Evolutionary conservation across 2,329 filamentous ascomycete genomes (phyloP), one percentile per base, ranked within the genome.

Genomic region (Fusarium sublunatum): DNA sequence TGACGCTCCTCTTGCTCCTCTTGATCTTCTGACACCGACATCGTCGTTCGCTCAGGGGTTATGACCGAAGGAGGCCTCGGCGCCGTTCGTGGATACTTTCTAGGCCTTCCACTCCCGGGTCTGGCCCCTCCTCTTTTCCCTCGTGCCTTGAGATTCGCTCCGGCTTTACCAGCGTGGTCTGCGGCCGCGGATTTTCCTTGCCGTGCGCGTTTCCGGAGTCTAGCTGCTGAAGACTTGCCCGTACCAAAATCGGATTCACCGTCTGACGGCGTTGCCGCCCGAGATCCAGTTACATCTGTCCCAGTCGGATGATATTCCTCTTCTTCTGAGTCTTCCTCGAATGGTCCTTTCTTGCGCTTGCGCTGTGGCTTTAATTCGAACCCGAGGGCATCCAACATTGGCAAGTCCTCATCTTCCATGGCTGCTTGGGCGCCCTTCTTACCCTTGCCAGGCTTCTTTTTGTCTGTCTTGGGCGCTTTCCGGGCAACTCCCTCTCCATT

Each of bases 111-210:
- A 54, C 76, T 78, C 10, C 76, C 76, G 6, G 76, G 76, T 41
- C 76, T 71, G 28, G 76, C 76, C 7, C 76, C 76, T 29, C 76
- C 76, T 36, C 76, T 72, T 58, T 78, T 77, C 32, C 76, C 75
- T 24, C 72, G 65, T 25, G 70, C 67, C 63, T 76, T 77, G 12
- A 64, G 64, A 41, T 68, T 67, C 19, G 62, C 68, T 53, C 61
- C 53, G 47, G 51, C 26, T 46, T 68, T 69, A 13, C 43, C 61
- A 32, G 50, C 45, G 11, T 53, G 56, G 12, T 60, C 58, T 4
- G 53, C 34, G 29, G 29, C 35, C 8, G 36, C 38, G 25, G 50
- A 28, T 38, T 68, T 71, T 12, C 60, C 35, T 28, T 46, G 53
- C 36, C 61, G 62, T 32, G 64, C 47, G 60, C 70, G 68, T 48